Evolutionary conservation across 164 flowering plant genomes (phyloP).

Genomic region (Taxillus chinensis): DNA sequence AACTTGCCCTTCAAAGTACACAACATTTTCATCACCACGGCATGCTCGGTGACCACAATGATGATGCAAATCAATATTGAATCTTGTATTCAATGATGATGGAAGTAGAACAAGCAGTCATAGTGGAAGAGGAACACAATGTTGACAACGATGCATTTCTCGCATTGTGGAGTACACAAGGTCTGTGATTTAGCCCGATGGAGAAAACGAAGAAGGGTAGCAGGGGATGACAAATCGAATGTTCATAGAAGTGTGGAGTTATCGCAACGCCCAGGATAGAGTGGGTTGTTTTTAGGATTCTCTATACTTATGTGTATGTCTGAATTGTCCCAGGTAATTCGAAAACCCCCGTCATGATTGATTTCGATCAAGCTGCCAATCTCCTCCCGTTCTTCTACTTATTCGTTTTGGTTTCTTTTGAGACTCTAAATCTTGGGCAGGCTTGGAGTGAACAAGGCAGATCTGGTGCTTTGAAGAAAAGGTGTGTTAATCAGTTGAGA

Average conservation of each 20-base stretch:
- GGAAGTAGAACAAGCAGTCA: neutral
- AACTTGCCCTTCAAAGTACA: too few relatives aligned
- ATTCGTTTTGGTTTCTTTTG: too few relatives aligned
- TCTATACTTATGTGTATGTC: slow-evolving; percentile 71
- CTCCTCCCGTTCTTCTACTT: too few relatives aligned
- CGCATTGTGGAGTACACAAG: slow-evolving; percentile 56
- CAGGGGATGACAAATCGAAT: slow-evolving; percentile 11
- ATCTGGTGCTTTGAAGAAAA: slow-evolving; percentile 35
- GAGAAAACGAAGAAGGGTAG: slow-evolving; percentile 6
- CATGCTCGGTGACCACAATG: too few relatives aligned
- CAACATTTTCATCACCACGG: too few relatives aligned
- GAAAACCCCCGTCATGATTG: too few relatives aligned
- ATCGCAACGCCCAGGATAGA: slow-evolving; percentile 61
- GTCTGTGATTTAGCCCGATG: slow-evolving; percentile 31
- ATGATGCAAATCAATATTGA: too few relatives aligned
- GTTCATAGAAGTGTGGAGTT: slow-evolving; percentile 19
- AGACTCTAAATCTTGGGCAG: too few relatives aligned
- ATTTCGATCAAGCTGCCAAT: too few relatives aligned
- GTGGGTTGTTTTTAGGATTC: slow-evolving; percentile 73
- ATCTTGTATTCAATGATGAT: slow-evolving; percentile 13
- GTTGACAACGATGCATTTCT: slow-evolving; percentile 69
- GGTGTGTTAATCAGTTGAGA: slow-evolving; percentile 33
- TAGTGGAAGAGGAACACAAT: slow-evolving; percentile 17
- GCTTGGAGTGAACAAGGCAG: slow-evolving; percentile 76
- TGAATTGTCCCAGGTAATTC: slow-evolving; percentile 66